Evolutionary conservation across 108 stramenopile species (phyloP), one percentile per base, ranked within the genome.

Genomic region (Cyclostephanos invisitatus): DNA sequence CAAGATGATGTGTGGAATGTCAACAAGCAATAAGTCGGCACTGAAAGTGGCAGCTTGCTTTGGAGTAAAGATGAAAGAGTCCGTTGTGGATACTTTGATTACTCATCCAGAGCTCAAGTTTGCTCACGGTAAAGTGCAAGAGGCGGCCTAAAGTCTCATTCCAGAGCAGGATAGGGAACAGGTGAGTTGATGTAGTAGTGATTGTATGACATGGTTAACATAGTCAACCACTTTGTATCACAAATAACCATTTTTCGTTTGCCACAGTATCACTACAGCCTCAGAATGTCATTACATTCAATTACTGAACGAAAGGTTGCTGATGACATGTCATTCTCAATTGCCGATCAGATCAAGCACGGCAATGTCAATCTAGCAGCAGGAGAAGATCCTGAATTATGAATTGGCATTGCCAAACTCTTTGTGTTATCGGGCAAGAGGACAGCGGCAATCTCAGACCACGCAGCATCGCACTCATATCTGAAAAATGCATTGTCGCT

Each of bases 401-500:
- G n/a, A n/a, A n/a, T n/a, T n/a, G n/a, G n/a, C n/a, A n/a, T n/a
- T n/a, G n/a, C n/a, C n/a, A 9, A 64, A 20, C 36, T 81, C 49
- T 75, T 80, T 55, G 48, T 53, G 12, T 7, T 38, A 12, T 74
- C 83, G 10, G 57, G 66, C 28, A 11, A 37, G 14, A 70, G 62
- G 49, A 73, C 83, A 11, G 35, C 71, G 25, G 50, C 32, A 27
- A 14, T 54, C 17, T 80, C 78, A 12, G 74, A 68, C 46, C 72
- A 70, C 55, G 69, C 46, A 0, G 50, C 25, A 46, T 78, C 83
- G 7, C 44, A 64, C 46, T 32, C 64, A 5, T 84, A 76, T 53
- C 46, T 75, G 29, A n/a, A 5, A 1, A n/a, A 17, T 0, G 64
- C 72, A 10, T 4, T 64, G 22, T 22, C 32, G 24, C 62, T 55